Percentiles rank a stretch among this genome's conserved stretches.
Evolutionary conservation across 83 land plant species (phyloP).

Genomic region (Thuja plicata): DNA sequence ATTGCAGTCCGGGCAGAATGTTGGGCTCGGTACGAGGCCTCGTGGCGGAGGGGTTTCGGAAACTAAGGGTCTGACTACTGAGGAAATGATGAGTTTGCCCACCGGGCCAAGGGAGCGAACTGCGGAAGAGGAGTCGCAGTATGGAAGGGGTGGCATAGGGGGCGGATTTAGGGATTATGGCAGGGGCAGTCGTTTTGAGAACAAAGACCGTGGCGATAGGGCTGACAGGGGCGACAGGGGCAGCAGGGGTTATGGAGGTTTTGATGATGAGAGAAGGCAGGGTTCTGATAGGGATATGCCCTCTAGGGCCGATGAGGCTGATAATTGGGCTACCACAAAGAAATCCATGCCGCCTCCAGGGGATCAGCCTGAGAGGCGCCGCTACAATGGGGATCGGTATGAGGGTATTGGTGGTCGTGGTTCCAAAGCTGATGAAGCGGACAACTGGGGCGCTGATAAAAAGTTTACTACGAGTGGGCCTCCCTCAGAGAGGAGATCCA

Average conservation of each 20-base stretch:
- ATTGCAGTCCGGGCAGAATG: constrained; percentile 34
- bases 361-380: constrained; percentile 44
- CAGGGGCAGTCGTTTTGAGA: constrained; percentile 16
- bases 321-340: constrained; percentile 72
- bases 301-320: constrained; percentile 84
- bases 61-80: constrained; percentile 34
- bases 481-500: background rate
- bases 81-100: constrained; percentile 57
- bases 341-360: constrained; percentile 26
- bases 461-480: constrained; percentile 27
- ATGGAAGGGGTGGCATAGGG: constrained; percentile 19
- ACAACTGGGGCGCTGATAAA: constrained; percentile 72
- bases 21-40: constrained; percentile 16
- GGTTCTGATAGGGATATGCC: constrained; percentile 48
- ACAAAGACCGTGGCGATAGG: constrained; percentile 22
- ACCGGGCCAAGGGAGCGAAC: constrained; percentile 75
- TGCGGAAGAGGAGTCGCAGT: constrained; percentile 51
- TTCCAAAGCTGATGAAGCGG: constrained; percentile 84
- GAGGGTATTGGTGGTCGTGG: constrained; percentile 10
- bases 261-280: constrained; percentile 51
- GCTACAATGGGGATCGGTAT: constrained; percentile 27
- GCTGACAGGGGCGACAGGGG: constrained; percentile 37
- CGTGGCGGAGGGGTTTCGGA: background rate
- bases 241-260: constrained; percentile 25
- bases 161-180: constrained; percentile 65